A percentile compares a stretch with the other conserved stretches of the same genome.
Conservation (phyloP, 1,139 yeast genomes). For the Chernovozyma aurita region DNA sequence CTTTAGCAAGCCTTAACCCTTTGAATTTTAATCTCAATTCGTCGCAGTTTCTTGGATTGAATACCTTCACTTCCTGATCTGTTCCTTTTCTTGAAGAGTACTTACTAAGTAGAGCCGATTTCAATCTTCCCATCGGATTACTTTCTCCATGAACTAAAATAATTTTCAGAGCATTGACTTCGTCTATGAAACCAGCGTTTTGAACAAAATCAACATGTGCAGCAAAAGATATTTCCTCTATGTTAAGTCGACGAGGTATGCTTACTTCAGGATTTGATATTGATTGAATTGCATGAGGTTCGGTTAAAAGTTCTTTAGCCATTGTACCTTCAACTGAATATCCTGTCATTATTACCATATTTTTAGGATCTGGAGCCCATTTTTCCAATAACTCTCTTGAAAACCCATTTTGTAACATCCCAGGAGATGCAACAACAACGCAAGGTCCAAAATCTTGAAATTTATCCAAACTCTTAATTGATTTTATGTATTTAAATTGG, state of each 20-base stretch:
- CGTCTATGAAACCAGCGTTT: slow-evolving; percentile 84
- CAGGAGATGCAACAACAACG: slow-evolving; percentile 95
- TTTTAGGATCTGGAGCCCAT: slow-evolving; percentile 97
- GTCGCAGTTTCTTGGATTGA: slow-evolving; percentile 89
- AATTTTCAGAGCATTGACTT: slow-evolving; percentile 76
- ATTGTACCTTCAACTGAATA: slow-evolving; percentile 97
- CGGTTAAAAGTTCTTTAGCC: slow-evolving; percentile 86
- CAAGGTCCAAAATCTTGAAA: slow-evolving; percentile 95
- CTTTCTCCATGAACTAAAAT: slow-evolving; percentile 98
- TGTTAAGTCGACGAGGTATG: slow-evolving; percentile 79
- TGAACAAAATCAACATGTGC: slow-evolving; percentile 98
- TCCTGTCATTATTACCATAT: slow-evolving; percentile 86
- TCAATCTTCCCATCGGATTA: slow-evolving; percentile 94
- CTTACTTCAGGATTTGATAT: slow-evolving; percentile 70
- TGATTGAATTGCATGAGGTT: slow-evolving; percentile 86
- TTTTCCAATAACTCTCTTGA: slow-evolving; percentile 86
- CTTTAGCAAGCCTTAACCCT: slow-evolving; percentile 83
- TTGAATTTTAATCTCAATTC: slow-evolving; percentile 72
- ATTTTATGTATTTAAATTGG: slow-evolving; percentile 79
- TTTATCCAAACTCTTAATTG: slow-evolving; percentile 72
- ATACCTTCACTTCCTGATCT: slow-evolving; percentile 86
- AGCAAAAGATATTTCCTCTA: slow-evolving; percentile 97
- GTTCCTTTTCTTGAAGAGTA: slow-evolving; percentile 81
- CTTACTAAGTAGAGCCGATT: slow-evolving; percentile 86
- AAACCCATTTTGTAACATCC: slow-evolving; percentile 95